Evolutionary conservation across 2,329 filamentous ascomycete genomes (phyloP), one percentile per base, ranked within the genome.

Genomic region (Pseudogymnoascus sp.): DNA sequence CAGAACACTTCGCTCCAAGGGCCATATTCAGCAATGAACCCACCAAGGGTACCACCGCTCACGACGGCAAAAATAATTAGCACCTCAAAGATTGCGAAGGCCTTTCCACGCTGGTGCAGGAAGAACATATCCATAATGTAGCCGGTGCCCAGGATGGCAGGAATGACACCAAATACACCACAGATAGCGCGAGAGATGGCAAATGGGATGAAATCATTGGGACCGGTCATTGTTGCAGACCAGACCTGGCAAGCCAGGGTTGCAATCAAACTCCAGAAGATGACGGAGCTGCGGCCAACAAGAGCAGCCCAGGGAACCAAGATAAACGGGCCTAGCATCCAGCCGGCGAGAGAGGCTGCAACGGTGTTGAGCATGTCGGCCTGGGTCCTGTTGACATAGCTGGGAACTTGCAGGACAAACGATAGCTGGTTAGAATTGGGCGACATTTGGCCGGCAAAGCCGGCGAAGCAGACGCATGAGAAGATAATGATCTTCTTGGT

Each of bases 121-220:
- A 75, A 76, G 64, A 75, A 76, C 58, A 75, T 38, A 57, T 76
- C 74, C n/a, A 73, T 71, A 19, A 77, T 70, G 33, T 73, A 71
- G 35, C 72, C 66, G 18, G 73, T 70, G 15, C 74, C 74, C 41
- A 77, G 67, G 28, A 74, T 66, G 58, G 71, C 68, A 35, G 73
- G 68, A 10, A 74, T 66, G 10, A 70, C 69, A 19, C 75, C 74
- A 57, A 74, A 74, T 62, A 75, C 69, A n/a, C 74, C 73, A 0
- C 70, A 65, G 60, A 75, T 69, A n/a, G 73, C 69, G 18, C 73
- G 70, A 3, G 74, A 74, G 1, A 74, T 69, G 21, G 73, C 66
- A 55, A 71, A 75, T 1, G 70, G 59, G 23, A 71, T 70, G 45
- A 74, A 75, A 33, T 74, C 66, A 45, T 68, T 61, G 0, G 66